phyloP scores from a whole-genome alignment of 495 filamentous ascomycete genomes.

The Penicillium cosmopolitanum region DNA sequence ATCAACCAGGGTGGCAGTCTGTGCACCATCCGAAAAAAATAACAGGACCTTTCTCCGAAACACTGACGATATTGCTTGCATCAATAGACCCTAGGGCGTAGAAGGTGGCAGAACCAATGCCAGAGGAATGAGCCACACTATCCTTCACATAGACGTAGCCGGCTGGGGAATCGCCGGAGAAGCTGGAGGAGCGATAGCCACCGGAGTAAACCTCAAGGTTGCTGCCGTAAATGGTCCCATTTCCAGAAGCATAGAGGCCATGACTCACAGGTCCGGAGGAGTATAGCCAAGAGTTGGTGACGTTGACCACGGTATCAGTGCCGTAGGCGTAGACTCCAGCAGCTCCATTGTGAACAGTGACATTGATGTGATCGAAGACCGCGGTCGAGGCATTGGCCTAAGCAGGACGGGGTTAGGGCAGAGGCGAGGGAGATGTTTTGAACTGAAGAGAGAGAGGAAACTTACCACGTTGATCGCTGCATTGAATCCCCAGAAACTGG shows the following conservation, averaged over 20 bases:
- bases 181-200: slow-evolving; percentile 23
- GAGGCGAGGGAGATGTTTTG: no score
- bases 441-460: background rate
- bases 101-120: slow-evolving; percentile 25
- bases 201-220: slow-evolving; percentile 21
- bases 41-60: slow-evolving; percentile 19
- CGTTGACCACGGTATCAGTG: slow-evolving; percentile 18
- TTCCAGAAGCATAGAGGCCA: slow-evolving; percentile 23
- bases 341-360: slow-evolving; percentile 22
- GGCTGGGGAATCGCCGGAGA: slow-evolving; percentile 23
- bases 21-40: slow-evolving; percentile 20
- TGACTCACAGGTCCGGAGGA: slow-evolving; percentile 24
- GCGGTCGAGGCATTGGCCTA: slow-evolving; percentile 23
- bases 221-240: slow-evolving; percentile 21
- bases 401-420: background rate
- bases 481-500: slow-evolving; percentile 28
- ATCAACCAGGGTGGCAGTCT: slow-evolving; percentile 10
- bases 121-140: slow-evolving; percentile 22
- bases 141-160: slow-evolving; percentile 24
- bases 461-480: slow-evolving; percentile 24
- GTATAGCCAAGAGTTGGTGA: slow-evolving; percentile 25
- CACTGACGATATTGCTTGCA: slow-evolving; percentile 15
- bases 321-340: slow-evolving; percentile 20
- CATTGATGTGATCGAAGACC: slow-evolving; percentile 15
- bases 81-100: slow-evolving; percentile 19